Evolutionary conservation across 129 eudicot genomes (phyloP).

Genomic region (Tanacetum coccineum): DNA sequence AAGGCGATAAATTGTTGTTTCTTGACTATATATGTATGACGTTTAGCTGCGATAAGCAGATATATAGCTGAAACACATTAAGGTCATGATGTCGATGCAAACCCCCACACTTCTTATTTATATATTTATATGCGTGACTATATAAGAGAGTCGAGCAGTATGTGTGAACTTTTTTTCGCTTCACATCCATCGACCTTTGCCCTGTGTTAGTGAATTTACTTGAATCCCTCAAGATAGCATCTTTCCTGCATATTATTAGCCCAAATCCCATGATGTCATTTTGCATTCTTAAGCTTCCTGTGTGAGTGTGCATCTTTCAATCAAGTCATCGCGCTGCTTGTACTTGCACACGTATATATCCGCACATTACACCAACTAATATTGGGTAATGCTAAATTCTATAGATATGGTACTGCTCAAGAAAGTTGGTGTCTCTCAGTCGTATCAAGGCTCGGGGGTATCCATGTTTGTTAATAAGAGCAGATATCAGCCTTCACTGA

Average conservation of each 20-base stretch:
- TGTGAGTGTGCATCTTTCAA: background rate
- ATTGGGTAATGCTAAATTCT: conserved; percentile 17
- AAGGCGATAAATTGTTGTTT: too few relatives aligned
- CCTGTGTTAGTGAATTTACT: background rate
- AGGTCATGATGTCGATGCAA: too few relatives aligned
- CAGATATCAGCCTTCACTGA: conserved; percentile 29
- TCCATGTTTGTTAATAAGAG: conserved; percentile 29
- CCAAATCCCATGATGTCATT: background rate
- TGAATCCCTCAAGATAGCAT: background rate
- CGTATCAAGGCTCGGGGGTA: conserved; percentile 33
- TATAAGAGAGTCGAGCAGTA: background rate
- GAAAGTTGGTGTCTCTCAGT: conserved; percentile 27
- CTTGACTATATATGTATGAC: too few relatives aligned
- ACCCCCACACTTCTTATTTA: too few relatives aligned
- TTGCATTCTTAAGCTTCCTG: conserved; percentile 6
- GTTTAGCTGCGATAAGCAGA: too few relatives aligned
- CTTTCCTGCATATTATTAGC: background rate
- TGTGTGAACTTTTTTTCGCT: background rate
- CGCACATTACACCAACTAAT: conserved; percentile 10
- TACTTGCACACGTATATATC: background rate
- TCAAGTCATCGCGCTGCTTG: background rate
- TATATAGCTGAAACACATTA: too few relatives aligned
- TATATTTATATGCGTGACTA: too few relatives aligned
- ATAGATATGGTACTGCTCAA: conserved; percentile 40
- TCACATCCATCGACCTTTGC: background rate